Base-by-base conservation (phyloP, 2,329 filamentous ascomycete species). In the Colletotrichum noveboracense region DNA sequence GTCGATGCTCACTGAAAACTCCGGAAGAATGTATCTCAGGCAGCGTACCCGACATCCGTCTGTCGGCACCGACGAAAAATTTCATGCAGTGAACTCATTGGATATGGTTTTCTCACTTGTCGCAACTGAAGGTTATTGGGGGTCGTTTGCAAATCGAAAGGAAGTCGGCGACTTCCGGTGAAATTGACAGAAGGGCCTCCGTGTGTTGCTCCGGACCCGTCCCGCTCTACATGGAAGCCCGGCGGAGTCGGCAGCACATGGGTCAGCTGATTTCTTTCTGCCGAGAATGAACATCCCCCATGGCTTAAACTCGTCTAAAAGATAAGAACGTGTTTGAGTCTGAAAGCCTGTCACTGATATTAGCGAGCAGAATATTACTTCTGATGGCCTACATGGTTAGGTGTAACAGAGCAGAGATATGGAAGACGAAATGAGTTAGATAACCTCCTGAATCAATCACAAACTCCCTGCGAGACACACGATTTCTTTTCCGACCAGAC, bases 401-500 rank as follows among this genome's bases (percentile, higher is more conserved):
- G 12, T 21, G 6, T 18, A 7, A 21, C 3, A 7, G 43, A 52
- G n/a, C 2, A 21, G 43, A 52, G 4, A 52, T 21, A 21, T 52
- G 3, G 1, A 52, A 52, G 43, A 21, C 5, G 2, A 52, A 13
- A 3, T 36, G 3, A 36, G 0, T 13, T 12, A 13, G 43, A n/a
- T 12, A 0, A 7, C 2, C 6, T 6, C 10, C 43, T 2, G n/a
- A n/a, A 21, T 13, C 2, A 5, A 7, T 21, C 0, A 13, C 10
- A 21, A 12, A 21, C 18, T 7, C 0, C 6, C 13, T 12, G 43
- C 43, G 6, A 13, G 43, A 52, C 4, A 2, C 12, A 6, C 10
- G 1, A 12, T 52, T 5, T 1, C 43, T 21, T 21, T 52, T 43
- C 18, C 38, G 2, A 43, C 43, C 43, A 52, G 43, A 7, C n/a